Conservation (phyloP, 371 early-diverging fungal species). For the Zancudomyces culisetae region DNA sequence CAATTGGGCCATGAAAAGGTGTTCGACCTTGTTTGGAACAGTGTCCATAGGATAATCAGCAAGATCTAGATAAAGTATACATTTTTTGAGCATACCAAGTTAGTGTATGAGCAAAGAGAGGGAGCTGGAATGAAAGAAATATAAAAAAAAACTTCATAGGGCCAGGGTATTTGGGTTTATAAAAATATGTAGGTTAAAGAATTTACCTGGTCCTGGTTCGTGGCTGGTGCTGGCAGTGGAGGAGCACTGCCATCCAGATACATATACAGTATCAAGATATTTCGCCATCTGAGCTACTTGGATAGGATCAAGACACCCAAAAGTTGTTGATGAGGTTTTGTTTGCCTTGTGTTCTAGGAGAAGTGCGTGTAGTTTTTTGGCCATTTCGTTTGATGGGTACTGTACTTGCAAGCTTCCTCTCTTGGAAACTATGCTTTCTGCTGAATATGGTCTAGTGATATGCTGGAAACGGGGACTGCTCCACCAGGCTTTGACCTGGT, state of each 20-base stretch:
- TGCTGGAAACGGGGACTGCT: constrained; percentile 48
- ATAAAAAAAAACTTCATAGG: neutral
- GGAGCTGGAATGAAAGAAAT: neutral
- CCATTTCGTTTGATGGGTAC: constrained; percentile 70
- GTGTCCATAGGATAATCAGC: constrained; percentile 98
- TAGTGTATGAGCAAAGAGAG: neutral
- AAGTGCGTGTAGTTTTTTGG: constrained; percentile 82
- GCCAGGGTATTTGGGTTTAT: neutral
- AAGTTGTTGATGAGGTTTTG: constrained; percentile 76
- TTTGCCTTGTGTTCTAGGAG: constrained; percentile 55
- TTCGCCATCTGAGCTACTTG: constrained; percentile 95
- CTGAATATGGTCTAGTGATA: constrained; percentile 79
- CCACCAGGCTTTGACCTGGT: constrained; percentile 81
- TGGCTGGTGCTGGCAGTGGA: constrained; percentile 92
- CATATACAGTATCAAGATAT: constrained; percentile 93
- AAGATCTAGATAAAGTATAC: no score
- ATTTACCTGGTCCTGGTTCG: constrained; percentile 78
- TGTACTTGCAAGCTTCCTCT: constrained; percentile 57
- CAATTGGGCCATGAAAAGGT: constrained; percentile 89
- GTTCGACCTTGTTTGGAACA: constrained; percentile 97
- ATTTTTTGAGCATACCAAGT: no score
- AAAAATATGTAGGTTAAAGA: neutral
- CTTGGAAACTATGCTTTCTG: constrained; percentile 76
- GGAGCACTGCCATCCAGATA: constrained; percentile 95
- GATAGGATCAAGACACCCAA: constrained; percentile 80